Base-by-base conservation (phyloP, 2,329 filamentous ascomycete species). In the Cladorrhinum sp. region DNA sequence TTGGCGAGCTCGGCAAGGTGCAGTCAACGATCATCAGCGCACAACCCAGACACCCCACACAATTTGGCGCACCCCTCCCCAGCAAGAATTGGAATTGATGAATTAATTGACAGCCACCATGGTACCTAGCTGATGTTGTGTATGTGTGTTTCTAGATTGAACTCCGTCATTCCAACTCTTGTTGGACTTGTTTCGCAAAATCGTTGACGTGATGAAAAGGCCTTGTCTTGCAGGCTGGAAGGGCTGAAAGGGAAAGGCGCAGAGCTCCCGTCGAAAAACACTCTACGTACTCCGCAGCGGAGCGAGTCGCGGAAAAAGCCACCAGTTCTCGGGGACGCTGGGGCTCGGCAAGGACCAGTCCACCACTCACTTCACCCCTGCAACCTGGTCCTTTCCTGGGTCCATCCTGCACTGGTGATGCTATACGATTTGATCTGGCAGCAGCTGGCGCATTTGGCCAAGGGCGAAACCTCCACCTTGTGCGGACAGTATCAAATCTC, bases 211-310 rank as follows among this genome's bases (percentile, higher is more conserved):
- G 33, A 36, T 16, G 33, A 36, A 10, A 30, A 30, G 26, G 26
- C 26, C 26, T 5, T 30, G 5, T 30, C 26, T 10, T 30, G 26
- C 26, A 10, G 26, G 26, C 26, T 30, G 36, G 36, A 42, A n/a
- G 4, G 36, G 36, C 36, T 42, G 12, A 16, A 42, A 42, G 26
- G 26, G 36, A 36, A 33, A 28, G 30, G 51, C 51, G 51, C 26
- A 54, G 33, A 21, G 28, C 18, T 36, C 28, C 28, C 51, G 36
- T 42, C 33, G 28, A 16, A 33, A 36, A 54, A 7, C 54, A 57
- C 12, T 39, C 24, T 57, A n/a, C n/a, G n/a, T n/a, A 57, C 54
- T 57, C 54, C 39, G 54, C 24, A 57, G 54, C 39, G 54, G 54
- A 57, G 24, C 33, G 42, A 46, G 21, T 57, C 39, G 54, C 54